A percentile compares a stretch with the other conserved stretches of the same genome.
Evolutionary conservation across 371 early-diverging fungal genomes (phyloP).

Genomic region (Mucor lusitanicus): DNA sequence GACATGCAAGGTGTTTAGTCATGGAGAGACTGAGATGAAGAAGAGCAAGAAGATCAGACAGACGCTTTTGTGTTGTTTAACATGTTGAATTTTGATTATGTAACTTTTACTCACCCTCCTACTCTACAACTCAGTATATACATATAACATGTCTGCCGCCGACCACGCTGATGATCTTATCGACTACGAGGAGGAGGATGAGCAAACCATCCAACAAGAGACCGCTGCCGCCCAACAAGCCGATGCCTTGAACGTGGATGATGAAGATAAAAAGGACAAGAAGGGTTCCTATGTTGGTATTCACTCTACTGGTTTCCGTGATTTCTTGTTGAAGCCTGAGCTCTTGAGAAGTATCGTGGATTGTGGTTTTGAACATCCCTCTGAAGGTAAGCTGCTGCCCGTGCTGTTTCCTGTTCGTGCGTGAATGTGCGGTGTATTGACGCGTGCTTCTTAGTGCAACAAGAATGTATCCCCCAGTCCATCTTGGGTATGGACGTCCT

Average conservation of each 20-base stretch:
- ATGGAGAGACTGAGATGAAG: constrained; percentile 1
- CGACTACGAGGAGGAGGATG: constrained; percentile 94
- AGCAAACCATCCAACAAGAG: constrained; percentile 58
- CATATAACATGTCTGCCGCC: constrained; percentile 50
- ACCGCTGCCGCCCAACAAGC: constrained; percentile 34
- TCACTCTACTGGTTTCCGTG: constrained; percentile 98
- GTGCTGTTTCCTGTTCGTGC: not conserved
- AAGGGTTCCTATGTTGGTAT: constrained; percentile 97
- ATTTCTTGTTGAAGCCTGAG: constrained; percentile 96
- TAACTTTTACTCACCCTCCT: constrained; percentile 3
- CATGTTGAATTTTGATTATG: not conserved
- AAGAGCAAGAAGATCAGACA: constrained; percentile 2
- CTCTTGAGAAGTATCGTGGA: constrained; percentile 93
- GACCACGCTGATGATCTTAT: constrained; percentile 90
- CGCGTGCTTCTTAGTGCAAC: constrained; percentile 77
- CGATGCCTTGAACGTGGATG: constrained; percentile 44
- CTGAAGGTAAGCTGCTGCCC: constrained; percentile 70
- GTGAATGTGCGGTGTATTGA: not conserved
- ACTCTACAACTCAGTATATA: constrained; percentile 13
- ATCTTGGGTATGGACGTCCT: constrained; percentile 96
- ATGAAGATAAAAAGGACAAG: constrained; percentile 78
- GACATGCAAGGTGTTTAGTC: not conserved
- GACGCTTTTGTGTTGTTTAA: not conserved
- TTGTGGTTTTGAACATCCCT: constrained; percentile 99
- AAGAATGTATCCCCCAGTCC: constrained; percentile 98